Percentiles rank a stretch among this genome's conserved stretches.
These are phyloP conservation scores for Chenopodium formosanum DNA, from an alignment of 148 eudicot genomes.

Conservation along the genomic window DNA sequence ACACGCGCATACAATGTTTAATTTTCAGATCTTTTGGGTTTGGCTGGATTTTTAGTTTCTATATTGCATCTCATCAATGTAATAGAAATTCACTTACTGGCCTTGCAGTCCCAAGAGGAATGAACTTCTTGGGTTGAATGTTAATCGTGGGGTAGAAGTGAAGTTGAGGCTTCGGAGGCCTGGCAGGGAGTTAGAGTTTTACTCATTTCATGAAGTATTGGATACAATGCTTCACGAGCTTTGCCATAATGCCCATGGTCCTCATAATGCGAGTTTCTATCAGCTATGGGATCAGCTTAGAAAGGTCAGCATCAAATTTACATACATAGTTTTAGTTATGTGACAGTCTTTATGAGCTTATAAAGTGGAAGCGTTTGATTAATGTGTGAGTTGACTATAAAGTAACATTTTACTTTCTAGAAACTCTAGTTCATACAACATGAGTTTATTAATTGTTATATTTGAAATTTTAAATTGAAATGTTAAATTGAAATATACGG, in stretches of 20 bases:
- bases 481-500: too few relatives aligned
- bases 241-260: constrained; percentile 82
- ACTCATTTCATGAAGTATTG: constrained; percentile 61
- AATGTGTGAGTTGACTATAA: not conserved
- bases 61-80: not conserved
- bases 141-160: constrained; percentile 67
- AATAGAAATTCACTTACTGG: constrained; percentile 12
- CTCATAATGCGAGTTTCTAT: constrained; percentile 93
- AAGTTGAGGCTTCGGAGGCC: constrained; percentile 85
- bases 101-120: constrained; percentile 73
- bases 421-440: not conserved
- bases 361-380: not conserved
- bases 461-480: not conserved
- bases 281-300: constrained; percentile 95
- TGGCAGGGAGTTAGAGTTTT: constrained; percentile 68
- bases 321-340: not conserved
- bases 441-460: not conserved
- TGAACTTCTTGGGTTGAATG: constrained; percentile 75
- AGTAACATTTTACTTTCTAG: not conserved
- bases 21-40: not conserved
- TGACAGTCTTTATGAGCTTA: not conserved
- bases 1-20: not conserved
- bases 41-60: not conserved
- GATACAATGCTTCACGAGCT: constrained; percentile 99
- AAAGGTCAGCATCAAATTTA: constrained; percentile 43